A percentile compares a stretch with the other conserved stretches of the same genome.
Conservation (phyloP, 2,329 filamentous ascomycete species). For the Trichophyton benhamiae region DNA sequence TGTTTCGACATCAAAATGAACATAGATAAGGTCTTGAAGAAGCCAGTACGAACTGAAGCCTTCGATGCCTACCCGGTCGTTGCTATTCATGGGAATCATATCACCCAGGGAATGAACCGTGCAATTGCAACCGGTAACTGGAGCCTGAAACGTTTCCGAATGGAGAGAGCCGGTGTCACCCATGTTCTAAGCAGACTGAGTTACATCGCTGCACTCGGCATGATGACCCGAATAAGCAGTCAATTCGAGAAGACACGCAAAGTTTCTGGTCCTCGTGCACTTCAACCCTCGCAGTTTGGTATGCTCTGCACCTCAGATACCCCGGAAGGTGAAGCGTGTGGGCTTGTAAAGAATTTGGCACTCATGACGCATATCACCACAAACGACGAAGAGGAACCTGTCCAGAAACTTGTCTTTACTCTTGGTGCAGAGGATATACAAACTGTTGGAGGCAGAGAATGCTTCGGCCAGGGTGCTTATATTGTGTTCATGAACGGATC, state of each 20-base stretch:
- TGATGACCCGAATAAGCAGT: constrained; percentile 98
- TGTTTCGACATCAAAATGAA: constrained; percentile 78
- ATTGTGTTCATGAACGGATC: constrained; percentile 94
- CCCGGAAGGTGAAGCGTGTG: constrained; percentile 95
- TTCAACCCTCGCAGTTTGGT: constrained; percentile 95
- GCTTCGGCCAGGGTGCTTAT: constrained; percentile 73
- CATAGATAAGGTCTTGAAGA: constrained; percentile 91
- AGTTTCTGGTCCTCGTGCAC: constrained; percentile 83
- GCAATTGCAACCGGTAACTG: constrained; percentile 97
- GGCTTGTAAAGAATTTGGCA: constrained; percentile 93
- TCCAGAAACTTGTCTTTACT: constrained; percentile 73
- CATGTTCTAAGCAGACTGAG: constrained; percentile 91
- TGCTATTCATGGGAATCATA: constrained; percentile 69
- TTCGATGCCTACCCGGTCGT: constrained; percentile 82
- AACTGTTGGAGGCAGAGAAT: constrained; percentile 68
- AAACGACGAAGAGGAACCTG: constrained; percentile 82
- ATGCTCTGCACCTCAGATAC: constrained; percentile 98
- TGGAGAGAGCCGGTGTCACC: constrained; percentile 94
- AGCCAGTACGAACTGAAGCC: constrained; percentile 74
- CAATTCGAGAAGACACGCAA: constrained; percentile 99
- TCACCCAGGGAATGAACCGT: constrained; percentile 85
- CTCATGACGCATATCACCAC: constrained; percentile 99
- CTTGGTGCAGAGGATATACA: constrained; percentile 75
- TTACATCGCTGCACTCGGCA: constrained; percentile 91
- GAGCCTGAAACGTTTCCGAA: constrained; percentile 95